phyloP scores from a whole-genome alignment of 2,329 filamentous ascomycete genomes.

The Fusarium tjaetaba region DNA sequence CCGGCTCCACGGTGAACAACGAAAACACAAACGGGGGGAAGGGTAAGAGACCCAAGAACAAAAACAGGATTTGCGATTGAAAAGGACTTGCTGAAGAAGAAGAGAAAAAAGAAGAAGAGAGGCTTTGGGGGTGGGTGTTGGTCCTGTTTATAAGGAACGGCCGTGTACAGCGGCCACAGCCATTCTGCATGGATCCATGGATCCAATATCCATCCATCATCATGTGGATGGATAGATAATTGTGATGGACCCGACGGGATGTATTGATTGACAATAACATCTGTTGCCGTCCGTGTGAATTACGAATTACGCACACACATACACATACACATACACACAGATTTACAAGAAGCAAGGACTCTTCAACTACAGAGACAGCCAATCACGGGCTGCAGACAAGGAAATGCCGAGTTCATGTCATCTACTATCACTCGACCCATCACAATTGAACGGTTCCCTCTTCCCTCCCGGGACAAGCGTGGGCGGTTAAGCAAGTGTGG shows the following conservation, averaged over 20 bases:
- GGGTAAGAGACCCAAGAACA: conserved; percentile 51
- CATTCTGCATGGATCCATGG: background rate
- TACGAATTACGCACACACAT: background rate
- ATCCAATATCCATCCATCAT: background rate
- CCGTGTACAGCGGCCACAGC: conserved; percentile 31
- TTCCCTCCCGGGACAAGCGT: conserved; percentile 22
- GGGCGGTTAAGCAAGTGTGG: conserved; percentile 41
- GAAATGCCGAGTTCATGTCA: conserved; percentile 36
- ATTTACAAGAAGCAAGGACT: conserved; percentile 14
- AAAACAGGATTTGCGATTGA: conserved; percentile 64
- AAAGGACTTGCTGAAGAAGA: conserved; percentile 73
- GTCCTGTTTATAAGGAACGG: conserved; percentile 44
- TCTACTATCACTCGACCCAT: conserved; percentile 30
- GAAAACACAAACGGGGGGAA: conserved; percentile 51
- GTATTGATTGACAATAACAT: background rate
- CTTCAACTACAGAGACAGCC: conserved; percentile 16
- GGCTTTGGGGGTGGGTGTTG: conserved; percentile 48
- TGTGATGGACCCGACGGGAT: background rate
- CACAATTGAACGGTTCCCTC: conserved; percentile 30
- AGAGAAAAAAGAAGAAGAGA: conserved; percentile 49
- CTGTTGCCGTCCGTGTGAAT: conserved; percentile 30
- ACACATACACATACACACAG: background rate
- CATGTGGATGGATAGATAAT: background rate
- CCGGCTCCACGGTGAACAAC: conserved; percentile 61
- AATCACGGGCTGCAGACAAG: conserved; percentile 32